Conservation (phyloP, 23 red algal genomes). For the Gracilaria domingensis region DNA sequence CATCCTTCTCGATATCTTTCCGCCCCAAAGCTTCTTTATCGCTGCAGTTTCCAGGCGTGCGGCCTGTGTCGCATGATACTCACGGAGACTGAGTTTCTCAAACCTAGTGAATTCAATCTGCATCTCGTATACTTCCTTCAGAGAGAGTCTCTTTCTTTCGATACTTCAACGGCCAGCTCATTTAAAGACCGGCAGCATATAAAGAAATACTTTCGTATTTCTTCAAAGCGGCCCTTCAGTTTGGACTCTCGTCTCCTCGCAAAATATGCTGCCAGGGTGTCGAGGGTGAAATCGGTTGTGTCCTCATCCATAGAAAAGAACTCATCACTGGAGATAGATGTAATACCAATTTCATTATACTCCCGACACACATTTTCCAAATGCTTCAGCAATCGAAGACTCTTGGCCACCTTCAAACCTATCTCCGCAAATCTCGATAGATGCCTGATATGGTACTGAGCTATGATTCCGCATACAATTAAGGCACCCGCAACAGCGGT, state of each 20-base stretch:
- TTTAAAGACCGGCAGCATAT: neutral
- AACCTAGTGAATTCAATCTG: too few relatives aligned
- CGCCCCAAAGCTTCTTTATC: too few relatives aligned
- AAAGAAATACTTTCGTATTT: neutral
- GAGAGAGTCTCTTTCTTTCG: neutral
- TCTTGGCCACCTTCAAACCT: neutral
- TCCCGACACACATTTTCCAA: neutral
- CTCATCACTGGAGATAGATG: neutral
- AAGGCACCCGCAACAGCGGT: neutral
- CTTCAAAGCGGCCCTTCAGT: neutral
- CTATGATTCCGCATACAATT: neutral
- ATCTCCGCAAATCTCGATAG: neutral
- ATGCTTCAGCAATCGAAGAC: neutral
- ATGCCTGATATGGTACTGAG: neutral
- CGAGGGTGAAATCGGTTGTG: neutral
- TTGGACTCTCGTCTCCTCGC: neutral
- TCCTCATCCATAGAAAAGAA: neutral
- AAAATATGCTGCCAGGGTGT: neutral
- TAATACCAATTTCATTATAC: neutral
- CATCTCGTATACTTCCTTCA: neutral
- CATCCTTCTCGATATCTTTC: too few relatives aligned
- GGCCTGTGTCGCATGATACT: too few relatives aligned
- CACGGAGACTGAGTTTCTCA: too few relatives aligned
- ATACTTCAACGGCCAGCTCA: neutral
- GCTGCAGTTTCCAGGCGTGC: too few relatives aligned